Base-by-base conservation (phyloP, 371 early-diverging fungal species). In the Mortierella sp. region DNA sequence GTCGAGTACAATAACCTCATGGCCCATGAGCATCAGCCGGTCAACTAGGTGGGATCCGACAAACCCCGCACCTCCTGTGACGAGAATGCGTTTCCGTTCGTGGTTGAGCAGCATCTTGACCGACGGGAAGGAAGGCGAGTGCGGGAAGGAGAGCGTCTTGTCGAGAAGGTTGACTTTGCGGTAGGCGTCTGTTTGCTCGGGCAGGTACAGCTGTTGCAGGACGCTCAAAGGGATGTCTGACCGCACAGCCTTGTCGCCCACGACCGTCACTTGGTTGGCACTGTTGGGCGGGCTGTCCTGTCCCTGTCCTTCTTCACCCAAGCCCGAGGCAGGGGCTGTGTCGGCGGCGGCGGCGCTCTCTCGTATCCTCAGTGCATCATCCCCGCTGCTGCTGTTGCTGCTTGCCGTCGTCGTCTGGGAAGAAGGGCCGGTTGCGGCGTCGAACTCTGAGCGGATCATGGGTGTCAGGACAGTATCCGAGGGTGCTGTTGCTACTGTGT, bases 21-120 rank as follows among this genome's bases (percentile, higher is more conserved):
- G 95, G 1, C 97, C 97, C 95, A 96, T 95, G 69, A 93, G 81
- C 96, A 97, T 96, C 59, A 97, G 88, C 40, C 96, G 89, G 79
- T 96, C 96, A 0, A 96, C 96, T 9, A 96, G 87, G 85, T 97
- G 96, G 16, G 94, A 94, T 5, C 97, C 97, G 1, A 97, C 96
- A 89, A 96, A 97, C 5, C 97, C 97, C 24, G 97, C 96, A 11
- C 97, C 97, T 8, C 97, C 97, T 2, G 97, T 97, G 24, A 97
- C 96, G 46, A 97, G 90, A 44, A 96, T 95, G 21, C 96, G 91
- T 82, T 94, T 94, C 74, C 92, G 90, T 57, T 95, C 92, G 3
- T 88, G 87, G 14, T 89, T 90, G 9, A 83, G 78, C 40, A 92
- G 77, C 26, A 89, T 89, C 71, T 89, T 90, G 31, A 94, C 92